Base-by-base conservation (phyloP, 257 asterid genomes). In the Solanum rostratum region DNA sequence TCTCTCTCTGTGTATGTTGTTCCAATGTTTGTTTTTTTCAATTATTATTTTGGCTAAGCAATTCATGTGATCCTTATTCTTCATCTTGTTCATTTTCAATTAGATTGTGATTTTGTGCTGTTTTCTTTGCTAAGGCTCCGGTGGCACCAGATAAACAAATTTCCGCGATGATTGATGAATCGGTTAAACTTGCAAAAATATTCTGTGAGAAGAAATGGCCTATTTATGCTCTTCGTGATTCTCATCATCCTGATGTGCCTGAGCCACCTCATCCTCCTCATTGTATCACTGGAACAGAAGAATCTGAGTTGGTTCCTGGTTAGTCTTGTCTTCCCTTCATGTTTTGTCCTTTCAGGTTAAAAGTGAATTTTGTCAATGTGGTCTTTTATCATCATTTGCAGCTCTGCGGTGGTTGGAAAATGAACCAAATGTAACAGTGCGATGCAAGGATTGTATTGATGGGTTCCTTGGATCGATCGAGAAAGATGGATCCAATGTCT, bases 261-360 rank as follows among this genome's bases (percentile, higher is more conserved):
- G 98, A 96, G 89, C 96, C 90, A 45, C 99, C 98, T 22, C 87
- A 93, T 90, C 99, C 99, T 85, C 97, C 98, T 86, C 98, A 96
- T 90, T 96, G 99, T 80, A 89, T 95, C 52, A 79, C 84, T 27
- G 99, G 98, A 84, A 89, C 96, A 6, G 93, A 93, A 16, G 98
- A 96, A 89, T 85, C 98, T 6, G 89, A 89, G 79, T 82, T 96
- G 84, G 98, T 96, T 88, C 97, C 98, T 13, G 90, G 99, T 93
- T 92, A 68, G 79, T 49, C 65, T 20, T 46, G 79, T 49, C 65
- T 20, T 53, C 30, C 53, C 52, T 43, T 81, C 69, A 19, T 18
- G 7, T 43, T 60, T 62, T 85, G 12, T 62, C 33, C 59, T 66
- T 65, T 82, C 3, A 27, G 71, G 41, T 6, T 29, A 27, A 43